Conservation (phyloP, 306 rosid genomes). For the Ceratonia siliqua region DNA sequence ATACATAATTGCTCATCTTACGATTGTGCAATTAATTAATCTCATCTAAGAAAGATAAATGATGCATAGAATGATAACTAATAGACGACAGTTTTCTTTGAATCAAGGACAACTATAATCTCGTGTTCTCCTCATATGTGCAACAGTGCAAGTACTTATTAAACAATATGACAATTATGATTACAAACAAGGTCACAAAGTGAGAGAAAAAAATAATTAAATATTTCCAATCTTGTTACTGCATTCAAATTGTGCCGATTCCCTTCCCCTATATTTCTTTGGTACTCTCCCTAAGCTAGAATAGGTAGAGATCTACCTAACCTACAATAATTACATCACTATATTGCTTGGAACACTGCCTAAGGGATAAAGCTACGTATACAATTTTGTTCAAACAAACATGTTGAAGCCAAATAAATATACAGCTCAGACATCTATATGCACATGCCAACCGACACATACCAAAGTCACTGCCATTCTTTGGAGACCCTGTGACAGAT, state of each 20-base stretch:
- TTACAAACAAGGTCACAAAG: too few relatives aligned
- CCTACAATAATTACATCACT: slow-evolving; percentile 46
- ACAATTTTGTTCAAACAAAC: background rate
- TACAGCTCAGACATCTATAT: slow-evolving; percentile 1
- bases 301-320: background rate
- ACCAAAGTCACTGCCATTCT: slow-evolving; percentile 7
- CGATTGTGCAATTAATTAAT: background rate
- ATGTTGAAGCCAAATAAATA: slow-evolving; percentile 1
- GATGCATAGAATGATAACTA: too few relatives aligned
- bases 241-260: background rate
- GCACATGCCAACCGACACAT: background rate
- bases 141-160: too few relatives aligned
- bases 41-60: too few relatives aligned
- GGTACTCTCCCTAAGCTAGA: background rate
- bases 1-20: background rate
- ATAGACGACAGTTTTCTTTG: too few relatives aligned
- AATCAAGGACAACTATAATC: too few relatives aligned
- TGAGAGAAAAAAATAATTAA: too few relatives aligned
- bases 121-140: too few relatives aligned
- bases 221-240: slow-evolving; percentile 2
- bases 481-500: background rate
- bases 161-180: too few relatives aligned
- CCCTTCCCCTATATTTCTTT: background rate
- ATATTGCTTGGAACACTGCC: slow-evolving; percentile 9
- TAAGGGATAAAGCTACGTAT: slow-evolving; percentile 13